Conservation (phyloP, 2,329 filamentous ascomycete genomes). For the Ophiosphaerella narmari region DNA sequence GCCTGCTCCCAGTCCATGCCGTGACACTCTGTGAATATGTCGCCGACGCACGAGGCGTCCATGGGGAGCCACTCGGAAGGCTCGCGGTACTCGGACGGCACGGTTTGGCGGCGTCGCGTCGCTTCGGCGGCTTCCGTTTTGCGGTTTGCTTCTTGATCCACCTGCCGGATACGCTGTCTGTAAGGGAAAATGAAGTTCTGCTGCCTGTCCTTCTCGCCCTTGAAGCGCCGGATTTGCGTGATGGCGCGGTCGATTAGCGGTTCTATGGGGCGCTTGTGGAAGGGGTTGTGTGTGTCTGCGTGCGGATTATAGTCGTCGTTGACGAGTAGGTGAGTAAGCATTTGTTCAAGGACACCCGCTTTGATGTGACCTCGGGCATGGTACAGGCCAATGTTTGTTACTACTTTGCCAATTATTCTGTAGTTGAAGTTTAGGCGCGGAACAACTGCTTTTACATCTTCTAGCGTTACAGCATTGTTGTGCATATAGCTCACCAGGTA, state of each 20-base stretch:
- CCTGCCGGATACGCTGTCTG: too few relatives aligned
- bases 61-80: background rate
- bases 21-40: too few relatives aligned
- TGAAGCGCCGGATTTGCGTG: background rate
- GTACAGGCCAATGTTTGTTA: constrained; percentile 2
- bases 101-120: background rate
- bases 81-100: background rate
- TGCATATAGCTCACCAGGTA: background rate
- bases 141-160: too few relatives aligned
- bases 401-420: constrained; percentile 6
- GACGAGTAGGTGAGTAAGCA: constrained; percentile 2
- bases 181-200: background rate
- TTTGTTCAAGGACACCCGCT: background rate
- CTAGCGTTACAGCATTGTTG: background rate
- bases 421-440: background rate
- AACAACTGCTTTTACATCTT: background rate
- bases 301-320: background rate
- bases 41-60: background rate
- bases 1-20: too few relatives aligned
- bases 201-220: background rate
- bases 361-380: background rate
- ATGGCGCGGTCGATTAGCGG: background rate
- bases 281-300: too few relatives aligned
- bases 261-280: background rate
- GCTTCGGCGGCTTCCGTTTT: too few relatives aligned